phyloP scores from a whole-genome alignment of 345 rosid genomes.

The Nephelium lappaceum region DNA sequence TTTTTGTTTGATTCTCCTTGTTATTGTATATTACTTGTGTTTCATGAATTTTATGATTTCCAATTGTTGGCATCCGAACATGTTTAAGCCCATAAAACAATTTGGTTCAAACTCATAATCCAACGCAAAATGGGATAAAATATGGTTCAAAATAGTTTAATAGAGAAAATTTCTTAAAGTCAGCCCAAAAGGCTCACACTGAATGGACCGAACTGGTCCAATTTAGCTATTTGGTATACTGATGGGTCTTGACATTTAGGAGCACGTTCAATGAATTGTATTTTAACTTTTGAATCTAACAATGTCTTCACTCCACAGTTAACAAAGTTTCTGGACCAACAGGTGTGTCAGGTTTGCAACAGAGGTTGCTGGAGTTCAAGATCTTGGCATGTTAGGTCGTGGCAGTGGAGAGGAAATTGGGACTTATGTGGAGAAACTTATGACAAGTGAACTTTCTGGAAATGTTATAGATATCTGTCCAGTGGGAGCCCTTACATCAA shows the following conservation, averaged over 20 bases:
- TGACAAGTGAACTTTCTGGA: slow-evolving; percentile 99
- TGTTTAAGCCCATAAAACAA: neutral
- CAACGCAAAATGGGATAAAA: neutral
- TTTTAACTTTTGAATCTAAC: neutral
- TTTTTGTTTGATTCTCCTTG: too few species aligned
- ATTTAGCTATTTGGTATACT: neutral
- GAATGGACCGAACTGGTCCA: neutral
- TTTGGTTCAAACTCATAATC: neutral
- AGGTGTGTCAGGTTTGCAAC: slow-evolving; percentile 99
- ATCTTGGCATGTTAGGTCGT: slow-evolving; percentile 99
- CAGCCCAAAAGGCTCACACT: neutral
- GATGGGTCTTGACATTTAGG: neutral
- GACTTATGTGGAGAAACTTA: slow-evolving; percentile 96
- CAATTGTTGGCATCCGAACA: neutral
- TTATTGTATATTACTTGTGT: neutral
- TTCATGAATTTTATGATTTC: neutral
- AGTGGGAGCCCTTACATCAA: slow-evolving; percentile 97
- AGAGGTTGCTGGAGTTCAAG: slow-evolving; percentile 97
- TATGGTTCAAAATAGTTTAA: neutral
- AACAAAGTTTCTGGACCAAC: slow-evolving; percentile 10
- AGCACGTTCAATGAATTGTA: neutral
- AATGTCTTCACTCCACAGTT: slow-evolving; percentile 8
- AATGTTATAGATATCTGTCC: slow-evolving; percentile 98
- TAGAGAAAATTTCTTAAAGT: neutral
- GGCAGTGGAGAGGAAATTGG: slow-evolving; percentile 99